Evolutionary conservation across 2,329 filamentous ascomycete species (phyloP).

Genomic region (Colletotrichum sansevieriae): DNA sequence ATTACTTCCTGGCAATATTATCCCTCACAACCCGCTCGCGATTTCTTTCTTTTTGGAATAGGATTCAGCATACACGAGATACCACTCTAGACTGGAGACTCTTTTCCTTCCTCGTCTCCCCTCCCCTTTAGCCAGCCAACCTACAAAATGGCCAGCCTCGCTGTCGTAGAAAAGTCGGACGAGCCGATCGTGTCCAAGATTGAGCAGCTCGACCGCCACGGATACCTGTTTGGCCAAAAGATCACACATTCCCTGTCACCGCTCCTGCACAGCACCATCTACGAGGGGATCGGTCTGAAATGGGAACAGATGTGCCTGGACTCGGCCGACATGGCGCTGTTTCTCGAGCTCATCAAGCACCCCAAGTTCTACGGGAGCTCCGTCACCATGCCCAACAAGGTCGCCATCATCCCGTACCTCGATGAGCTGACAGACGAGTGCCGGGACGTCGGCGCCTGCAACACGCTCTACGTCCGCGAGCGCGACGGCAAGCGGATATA

Average conservation of each 20-base stretch:
- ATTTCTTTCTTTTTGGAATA: neutral
- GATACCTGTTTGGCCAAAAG: constrained; percentile 70
- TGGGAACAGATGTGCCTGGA: constrained; percentile 68
- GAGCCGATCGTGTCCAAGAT: constrained; percentile 33
- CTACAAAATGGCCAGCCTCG: constrained; percentile 20
- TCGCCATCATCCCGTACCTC: constrained; percentile 79
- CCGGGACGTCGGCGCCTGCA: constrained; percentile 80
- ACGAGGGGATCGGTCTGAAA: constrained; percentile 61
- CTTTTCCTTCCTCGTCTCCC: neutral
- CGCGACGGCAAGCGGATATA: constrained; percentile 64
- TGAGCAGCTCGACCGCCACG: constrained; percentile 57
- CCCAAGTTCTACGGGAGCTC: constrained; percentile 76
- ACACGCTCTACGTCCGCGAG: constrained; percentile 78
- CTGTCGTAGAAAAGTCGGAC: constrained; percentile 31
- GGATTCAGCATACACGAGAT: constrained; percentile 1
- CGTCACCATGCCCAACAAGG: constrained; percentile 88
- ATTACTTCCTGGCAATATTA: constrained; percentile 6
- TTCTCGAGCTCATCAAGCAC: constrained; percentile 65
- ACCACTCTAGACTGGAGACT: neutral
- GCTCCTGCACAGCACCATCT: constrained; percentile 66
- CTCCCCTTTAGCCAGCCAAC: neutral
- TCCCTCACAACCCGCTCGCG: neutral
- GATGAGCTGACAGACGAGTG: constrained; percentile 81
- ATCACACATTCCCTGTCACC: constrained; percentile 68
- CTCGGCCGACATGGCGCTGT: constrained; percentile 62